Evolutionary conservation across 2,329 filamentous ascomycete genomes (phyloP).

Genomic region (Fusarium udum): DNA sequence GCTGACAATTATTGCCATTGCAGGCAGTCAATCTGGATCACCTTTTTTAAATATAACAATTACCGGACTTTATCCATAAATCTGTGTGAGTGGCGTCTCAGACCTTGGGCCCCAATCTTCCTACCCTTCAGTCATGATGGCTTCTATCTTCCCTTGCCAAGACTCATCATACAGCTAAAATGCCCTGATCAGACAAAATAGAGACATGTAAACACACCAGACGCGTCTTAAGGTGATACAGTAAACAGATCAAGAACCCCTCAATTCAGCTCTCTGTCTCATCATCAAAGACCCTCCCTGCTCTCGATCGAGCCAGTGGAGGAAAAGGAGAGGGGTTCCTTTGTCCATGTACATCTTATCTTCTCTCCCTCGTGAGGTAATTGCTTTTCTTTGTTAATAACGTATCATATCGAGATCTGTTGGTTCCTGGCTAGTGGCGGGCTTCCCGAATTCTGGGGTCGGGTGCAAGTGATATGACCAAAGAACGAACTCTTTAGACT

Average conservation of each 20-base stretch:
- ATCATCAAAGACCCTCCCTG: conserved; percentile 18
- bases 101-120: background rate
- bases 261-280: conserved; percentile 25
- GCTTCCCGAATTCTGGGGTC: conserved; percentile 8
- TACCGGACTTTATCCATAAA: conserved; percentile 8
- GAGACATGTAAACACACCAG: conserved; percentile 24
- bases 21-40: background rate
- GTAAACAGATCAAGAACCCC: conserved; percentile 7
- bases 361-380: background rate
- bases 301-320: conserved; percentile 5
- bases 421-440: background rate
- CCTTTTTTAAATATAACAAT: background rate
- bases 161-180: background rate
- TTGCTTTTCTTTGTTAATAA: background rate
- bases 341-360: background rate
- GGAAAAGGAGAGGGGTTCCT: background rate
- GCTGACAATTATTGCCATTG: background rate
- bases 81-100: background rate
- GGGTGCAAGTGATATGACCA: background rate
- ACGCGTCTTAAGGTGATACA: background rate
- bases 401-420: background rate
- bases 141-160: conserved; percentile 3
- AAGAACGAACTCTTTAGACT: background rate
- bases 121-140: conserved; percentile 1
- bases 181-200: background rate